phyloP scores from a whole-genome alignment of 2,329 filamentous ascomycete genomes.

The Cordyceps javanica region DNA sequence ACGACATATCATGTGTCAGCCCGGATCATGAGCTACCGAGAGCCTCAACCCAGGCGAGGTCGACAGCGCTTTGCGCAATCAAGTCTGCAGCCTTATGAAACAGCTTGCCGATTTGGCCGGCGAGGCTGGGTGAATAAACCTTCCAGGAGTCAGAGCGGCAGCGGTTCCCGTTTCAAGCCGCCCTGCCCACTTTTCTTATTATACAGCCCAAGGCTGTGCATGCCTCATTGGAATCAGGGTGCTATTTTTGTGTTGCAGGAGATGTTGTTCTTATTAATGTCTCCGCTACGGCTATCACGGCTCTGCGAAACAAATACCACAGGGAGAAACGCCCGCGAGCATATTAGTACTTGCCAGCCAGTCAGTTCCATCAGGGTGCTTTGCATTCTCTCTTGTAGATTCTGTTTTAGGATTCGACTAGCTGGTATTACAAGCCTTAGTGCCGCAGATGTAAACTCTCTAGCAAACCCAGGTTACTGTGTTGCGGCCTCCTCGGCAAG shows the following conservation, averaged over 20 bases:
- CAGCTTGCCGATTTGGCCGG: background rate
- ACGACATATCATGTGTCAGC: background rate
- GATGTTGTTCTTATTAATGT: background rate
- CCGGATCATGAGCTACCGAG: background rate
- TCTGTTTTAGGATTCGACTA: background rate
- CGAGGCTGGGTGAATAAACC: background rate
- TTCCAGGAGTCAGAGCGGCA: background rate
- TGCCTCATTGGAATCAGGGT: background rate
- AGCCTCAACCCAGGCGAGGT: background rate
- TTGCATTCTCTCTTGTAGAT: background rate
- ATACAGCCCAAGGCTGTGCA: background rate
- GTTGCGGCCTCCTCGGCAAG: background rate
- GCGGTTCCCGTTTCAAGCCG: background rate
- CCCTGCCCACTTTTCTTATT: background rate
- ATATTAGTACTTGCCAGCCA: background rate
- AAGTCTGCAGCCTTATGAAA: background rate
- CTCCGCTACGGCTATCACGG: slow-evolving; percentile 2
- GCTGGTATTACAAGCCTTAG: background rate
- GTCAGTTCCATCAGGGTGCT: background rate
- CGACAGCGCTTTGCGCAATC: background rate
- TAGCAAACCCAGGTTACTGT: background rate
- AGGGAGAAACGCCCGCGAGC: background rate
- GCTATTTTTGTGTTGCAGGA: background rate
- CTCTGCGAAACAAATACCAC: background rate
- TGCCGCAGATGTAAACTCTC: no score